A percentile compares a stretch with the other conserved stretches of the same genome.
These are phyloP conservation scores for Agroathelia rolfsii DNA, from an alignment of 1,284 basidiomycete genomes.

Conservation along the genomic window DNA sequence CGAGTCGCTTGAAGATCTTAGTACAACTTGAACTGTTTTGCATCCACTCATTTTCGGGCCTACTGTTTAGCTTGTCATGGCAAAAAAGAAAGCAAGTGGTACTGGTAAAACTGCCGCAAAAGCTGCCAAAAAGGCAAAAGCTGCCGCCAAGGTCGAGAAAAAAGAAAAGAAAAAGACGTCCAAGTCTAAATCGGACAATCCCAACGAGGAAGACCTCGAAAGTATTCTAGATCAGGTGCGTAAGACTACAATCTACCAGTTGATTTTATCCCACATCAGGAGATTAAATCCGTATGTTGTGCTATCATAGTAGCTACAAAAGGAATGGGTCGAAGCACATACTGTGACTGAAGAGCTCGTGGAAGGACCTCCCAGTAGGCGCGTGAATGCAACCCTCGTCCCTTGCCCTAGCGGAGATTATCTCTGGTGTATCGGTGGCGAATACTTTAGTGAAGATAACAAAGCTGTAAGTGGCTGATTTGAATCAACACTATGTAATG, in stretches of 20 bases:
- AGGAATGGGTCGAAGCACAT: conserved; percentile 68
- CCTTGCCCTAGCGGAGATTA: conserved; percentile 71
- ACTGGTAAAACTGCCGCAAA: conserved; percentile 41
- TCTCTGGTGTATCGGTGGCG: conserved; percentile 76
- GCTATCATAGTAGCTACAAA: conserved; percentile 56
- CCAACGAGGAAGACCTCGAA: conserved; percentile 73
- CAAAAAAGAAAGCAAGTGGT: conserved; percentile 40
- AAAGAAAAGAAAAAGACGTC: conserved; percentile 58
- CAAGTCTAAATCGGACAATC: conserved; percentile 41
- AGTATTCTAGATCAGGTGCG: conserved; percentile 67
- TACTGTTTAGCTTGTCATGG: conserved; percentile 19
- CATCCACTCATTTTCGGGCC: not conserved
- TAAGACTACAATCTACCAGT: conserved; percentile 9
- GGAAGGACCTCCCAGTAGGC: conserved; percentile 68
- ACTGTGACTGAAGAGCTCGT: conserved; percentile 69
- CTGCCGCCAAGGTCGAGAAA: conserved; percentile 55
- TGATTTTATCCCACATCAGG: conserved; percentile 3
- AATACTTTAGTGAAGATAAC: conserved; percentile 77
- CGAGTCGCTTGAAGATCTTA: too few species aligned
- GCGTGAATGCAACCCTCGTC: conserved; percentile 75
- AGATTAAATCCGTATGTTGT: conserved; percentile 2
- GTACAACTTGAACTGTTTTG: not conserved
- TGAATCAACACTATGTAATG: not conserved
- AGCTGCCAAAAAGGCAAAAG: conserved; percentile 65
- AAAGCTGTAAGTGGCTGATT: conserved; percentile 48